Base-by-base conservation (phyloP, 2,329 filamentous ascomycete genomes). In the Aureobasidium namibiae region DNA sequence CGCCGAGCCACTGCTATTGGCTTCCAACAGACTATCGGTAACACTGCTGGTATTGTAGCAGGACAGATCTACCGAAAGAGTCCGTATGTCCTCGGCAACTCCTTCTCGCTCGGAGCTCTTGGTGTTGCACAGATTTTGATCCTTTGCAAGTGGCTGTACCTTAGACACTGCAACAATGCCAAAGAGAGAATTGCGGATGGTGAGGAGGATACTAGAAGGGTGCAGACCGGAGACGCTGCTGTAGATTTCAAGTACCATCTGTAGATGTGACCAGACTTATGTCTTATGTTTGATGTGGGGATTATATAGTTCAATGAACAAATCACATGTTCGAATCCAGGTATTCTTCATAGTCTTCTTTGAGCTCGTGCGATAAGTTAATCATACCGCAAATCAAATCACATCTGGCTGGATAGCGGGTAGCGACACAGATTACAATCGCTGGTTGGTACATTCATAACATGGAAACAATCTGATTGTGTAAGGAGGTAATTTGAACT, bases 1-100 rank as follows among this genome's bases (percentile, higher is more conserved):
- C 73, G 77, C 26, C 74, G 78, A 16, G 77, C 78, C 0, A 72
- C 78, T 0, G 76, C 73, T 3, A 73, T 80, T 11, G 77, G 76
- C 1, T 66, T 77, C 29, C 73, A 78, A 10, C 74, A 77, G 53
- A 78, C 76, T 0, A 70, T 80, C 0, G 78, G 73, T 1, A 80
- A 80, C 33, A 74, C 72, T 1, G 76, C 76, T 0, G 78, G 78
- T 11, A 74, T 80, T 9, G 75, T 77, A 1, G 75, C 76, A 0
- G 76, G 76, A 0, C 78, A 80, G 61, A 72, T 80, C 0, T 80
- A 75, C 59, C 66, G 48, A 14, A 65, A 23, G 60, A 65, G 56
- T 59, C 69, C 60, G 3, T 67, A 65, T 60, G 42, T 61, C 13
- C 59, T 61, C 18, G 59, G 59, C 13, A 61, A 61, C 38, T 18